These are phyloP conservation scores for Schwanniomyces vanrijiae DNA, from an alignment of 805 yeast species.

Conservation along the genomic window DNA sequence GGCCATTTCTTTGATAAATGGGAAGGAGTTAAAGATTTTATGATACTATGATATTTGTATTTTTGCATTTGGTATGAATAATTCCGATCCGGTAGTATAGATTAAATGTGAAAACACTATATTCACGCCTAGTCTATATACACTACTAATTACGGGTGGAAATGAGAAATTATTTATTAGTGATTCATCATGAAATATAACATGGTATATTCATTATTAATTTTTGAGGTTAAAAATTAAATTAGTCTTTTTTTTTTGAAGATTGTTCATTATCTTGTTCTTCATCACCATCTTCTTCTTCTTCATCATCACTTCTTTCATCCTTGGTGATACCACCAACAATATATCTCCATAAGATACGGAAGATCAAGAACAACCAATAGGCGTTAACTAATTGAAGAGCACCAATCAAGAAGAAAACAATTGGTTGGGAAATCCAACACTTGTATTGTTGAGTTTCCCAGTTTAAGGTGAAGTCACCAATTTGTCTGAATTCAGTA, in stretches of 20 bases:
- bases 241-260: conserved; percentile 15
- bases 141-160: neutral
- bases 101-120: too few species aligned
- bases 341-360: conserved; percentile 70
- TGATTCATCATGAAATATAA: neutral
- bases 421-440: conserved; percentile 91
- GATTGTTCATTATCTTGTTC: neutral
- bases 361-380: conserved; percentile 81
- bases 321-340: conserved; percentile 64
- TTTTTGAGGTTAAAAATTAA: neutral
- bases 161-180: neutral
- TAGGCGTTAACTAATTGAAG: conserved; percentile 83
- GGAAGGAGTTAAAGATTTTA: too few species aligned
- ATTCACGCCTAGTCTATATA: neutral
- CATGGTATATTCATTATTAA: neutral
- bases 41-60: too few species aligned
- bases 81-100: too few species aligned
- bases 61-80: too few species aligned
- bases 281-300: conserved; percentile 23
- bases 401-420: conserved; percentile 72
- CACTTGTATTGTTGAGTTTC: conserved; percentile 93
- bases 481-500: conserved; percentile 85
- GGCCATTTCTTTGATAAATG: neutral
- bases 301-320: conserved; percentile 87
- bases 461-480: conserved; percentile 78